Conservation (phyloP, 768 basidiomycete genomes). For the Serendipita sp. region DNA sequence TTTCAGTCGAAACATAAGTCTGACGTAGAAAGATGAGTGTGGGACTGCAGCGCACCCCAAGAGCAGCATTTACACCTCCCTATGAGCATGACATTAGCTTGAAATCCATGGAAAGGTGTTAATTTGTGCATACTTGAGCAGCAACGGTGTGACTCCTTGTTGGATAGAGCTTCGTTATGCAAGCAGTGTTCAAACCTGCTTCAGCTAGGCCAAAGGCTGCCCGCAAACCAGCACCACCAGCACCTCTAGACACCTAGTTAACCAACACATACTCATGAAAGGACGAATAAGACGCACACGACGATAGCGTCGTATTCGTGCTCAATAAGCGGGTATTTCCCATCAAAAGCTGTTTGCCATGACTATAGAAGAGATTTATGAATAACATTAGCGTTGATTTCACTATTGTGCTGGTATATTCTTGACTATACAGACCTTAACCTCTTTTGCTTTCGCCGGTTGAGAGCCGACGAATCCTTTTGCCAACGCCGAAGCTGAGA, state of each 20-base stretch:
- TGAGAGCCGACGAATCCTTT: conserved; percentile 50
- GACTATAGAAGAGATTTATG: conserved; percentile 26
- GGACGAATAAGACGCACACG: conserved; percentile 44
- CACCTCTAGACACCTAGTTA: conserved; percentile 43
- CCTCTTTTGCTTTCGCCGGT: conserved; percentile 68
- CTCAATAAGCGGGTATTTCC: conserved; percentile 92
- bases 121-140: conserved; percentile 50
- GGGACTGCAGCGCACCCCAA: conserved; percentile 39
- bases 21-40: conserved; percentile 17
- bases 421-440: conserved; percentile 34
- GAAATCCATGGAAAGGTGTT: background rate
- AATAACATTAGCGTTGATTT: conserved; percentile 6
- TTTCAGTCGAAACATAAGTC: conserved; percentile 3
- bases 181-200: conserved; percentile 96
- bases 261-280: background rate
- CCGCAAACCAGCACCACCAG: conserved; percentile 94
- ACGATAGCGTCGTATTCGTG: conserved; percentile 99
- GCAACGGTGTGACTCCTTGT: conserved; percentile 98
- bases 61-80: conserved; percentile 97
- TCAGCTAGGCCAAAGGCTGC: conserved; percentile 98
- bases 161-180: conserved; percentile 97
- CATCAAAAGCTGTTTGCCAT: conserved; percentile 40
- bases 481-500: conserved; percentile 46
- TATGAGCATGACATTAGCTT: conserved; percentile 18
- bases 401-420: background rate